Conservation (phyloP, 2,329 filamentous ascomycete species). For the Cladosporium sp. region DNA sequence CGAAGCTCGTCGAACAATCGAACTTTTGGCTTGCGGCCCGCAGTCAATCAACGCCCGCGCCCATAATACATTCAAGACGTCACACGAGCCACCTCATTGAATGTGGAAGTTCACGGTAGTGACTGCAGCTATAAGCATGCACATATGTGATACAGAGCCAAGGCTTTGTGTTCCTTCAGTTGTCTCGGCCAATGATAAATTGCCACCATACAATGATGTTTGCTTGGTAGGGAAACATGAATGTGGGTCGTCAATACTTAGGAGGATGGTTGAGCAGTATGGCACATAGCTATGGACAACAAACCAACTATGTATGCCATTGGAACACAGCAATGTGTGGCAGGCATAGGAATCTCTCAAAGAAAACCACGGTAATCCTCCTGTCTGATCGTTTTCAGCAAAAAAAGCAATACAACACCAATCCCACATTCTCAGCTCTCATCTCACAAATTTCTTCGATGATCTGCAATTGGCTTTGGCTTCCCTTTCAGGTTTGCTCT, state of each 20-base stretch:
- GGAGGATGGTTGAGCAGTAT: background rate
- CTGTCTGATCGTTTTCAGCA: background rate
- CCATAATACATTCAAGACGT: slow-evolving; percentile 10
- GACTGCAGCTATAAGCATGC: background rate
- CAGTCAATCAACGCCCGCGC: slow-evolving; percentile 1
- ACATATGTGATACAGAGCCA: background rate
- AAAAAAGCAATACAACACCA: background rate
- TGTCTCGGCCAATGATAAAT: background rate
- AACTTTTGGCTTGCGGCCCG: slow-evolving; percentile 3
- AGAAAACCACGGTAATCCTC: background rate
- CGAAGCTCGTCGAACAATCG: slow-evolving; percentile 10
- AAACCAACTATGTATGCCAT: background rate
- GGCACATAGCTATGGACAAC: background rate
- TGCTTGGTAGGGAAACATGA: background rate
- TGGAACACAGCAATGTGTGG: background rate
- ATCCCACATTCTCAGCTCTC: background rate
- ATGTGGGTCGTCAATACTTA: background rate
- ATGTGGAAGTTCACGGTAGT: background rate
- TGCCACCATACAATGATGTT: background rate
- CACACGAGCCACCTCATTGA: slow-evolving; percentile 1
- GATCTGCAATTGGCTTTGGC: background rate
- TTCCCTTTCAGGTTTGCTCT: background rate
- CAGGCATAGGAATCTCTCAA: background rate
- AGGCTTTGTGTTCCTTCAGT: background rate
- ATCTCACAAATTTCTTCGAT: background rate